phyloP scores from a whole-genome alignment of 441 rosid species.

The Eutrema salsugineum region DNA sequence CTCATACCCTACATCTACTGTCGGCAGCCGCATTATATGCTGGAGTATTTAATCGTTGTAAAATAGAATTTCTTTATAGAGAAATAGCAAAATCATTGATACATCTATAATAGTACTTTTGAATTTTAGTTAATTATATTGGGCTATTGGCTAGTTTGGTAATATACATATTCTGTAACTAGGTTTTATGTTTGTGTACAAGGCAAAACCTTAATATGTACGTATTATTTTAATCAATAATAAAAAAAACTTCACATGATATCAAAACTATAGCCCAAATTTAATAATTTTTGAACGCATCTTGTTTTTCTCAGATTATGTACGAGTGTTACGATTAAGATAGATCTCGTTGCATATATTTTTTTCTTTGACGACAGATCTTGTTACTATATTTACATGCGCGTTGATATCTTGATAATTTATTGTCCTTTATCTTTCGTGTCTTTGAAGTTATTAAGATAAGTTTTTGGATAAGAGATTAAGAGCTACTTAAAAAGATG shows the following conservation, averaged over 20 bases:
- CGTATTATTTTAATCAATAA: too few relatives aligned
- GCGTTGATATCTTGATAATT: neutral
- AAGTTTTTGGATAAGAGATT: constrained; percentile 2
- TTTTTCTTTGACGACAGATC: too few relatives aligned
- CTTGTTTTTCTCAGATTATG: neutral
- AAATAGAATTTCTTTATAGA: neutral
- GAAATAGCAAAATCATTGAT: too few relatives aligned
- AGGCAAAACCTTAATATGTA: too few relatives aligned
- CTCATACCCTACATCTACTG: constrained; percentile 27
- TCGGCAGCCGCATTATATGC: constrained; percentile 17
- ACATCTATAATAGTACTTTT: too few relatives aligned
- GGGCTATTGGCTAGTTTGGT: too few relatives aligned
- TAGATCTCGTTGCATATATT: neutral
- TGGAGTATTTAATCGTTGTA: neutral
- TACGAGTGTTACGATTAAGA: neutral
- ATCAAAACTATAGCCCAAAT: too few relatives aligned
- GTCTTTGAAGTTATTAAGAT: neutral
- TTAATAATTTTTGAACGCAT: neutral
- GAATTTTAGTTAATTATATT: too few relatives aligned
- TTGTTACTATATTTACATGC: neutral
- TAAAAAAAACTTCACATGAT: too few relatives aligned
- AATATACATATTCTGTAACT: too few relatives aligned
- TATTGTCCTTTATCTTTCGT: neutral
- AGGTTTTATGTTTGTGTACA: too few relatives aligned
- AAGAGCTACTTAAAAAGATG: neutral